These are phyloP conservation scores for Cutaneotrichosporon dermatis DNA, from an alignment of 1,284 basidiomycete species.

Conservation along the genomic window DNA sequence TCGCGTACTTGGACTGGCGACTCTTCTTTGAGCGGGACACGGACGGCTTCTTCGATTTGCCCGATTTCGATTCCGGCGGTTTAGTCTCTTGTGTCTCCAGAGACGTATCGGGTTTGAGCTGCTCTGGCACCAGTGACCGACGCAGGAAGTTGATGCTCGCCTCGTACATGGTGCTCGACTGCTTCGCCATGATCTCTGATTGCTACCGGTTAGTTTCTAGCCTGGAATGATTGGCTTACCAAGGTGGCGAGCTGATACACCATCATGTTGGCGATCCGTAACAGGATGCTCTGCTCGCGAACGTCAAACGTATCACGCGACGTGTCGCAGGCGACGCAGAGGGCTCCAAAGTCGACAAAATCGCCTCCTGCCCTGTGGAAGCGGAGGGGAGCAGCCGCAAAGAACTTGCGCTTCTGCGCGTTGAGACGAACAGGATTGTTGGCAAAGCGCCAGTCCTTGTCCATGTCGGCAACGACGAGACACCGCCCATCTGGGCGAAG, in stretches of 20 bases:
- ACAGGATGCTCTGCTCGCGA: constrained; percentile 31
- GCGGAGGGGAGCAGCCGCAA: constrained; percentile 36
- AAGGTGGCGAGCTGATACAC: constrained; percentile 43
- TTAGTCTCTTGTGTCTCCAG: neutral
- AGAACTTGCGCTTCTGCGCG: constrained; percentile 19
- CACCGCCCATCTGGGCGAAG: constrained; percentile 17
- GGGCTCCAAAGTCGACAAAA: constrained; percentile 34
- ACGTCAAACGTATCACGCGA: constrained; percentile 29
- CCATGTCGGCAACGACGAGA: constrained; percentile 30
- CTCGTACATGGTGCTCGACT: constrained; percentile 33
- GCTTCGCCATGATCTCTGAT: constrained; percentile 36
- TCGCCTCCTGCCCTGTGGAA: constrained; percentile 24
- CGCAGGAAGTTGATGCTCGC: constrained; percentile 40
- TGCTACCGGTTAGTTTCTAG: constrained; percentile 16
- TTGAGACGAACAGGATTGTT: constrained; percentile 21
- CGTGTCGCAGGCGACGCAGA: constrained; percentile 30
- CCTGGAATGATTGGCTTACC: constrained; percentile 13
- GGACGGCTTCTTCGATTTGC: neutral
- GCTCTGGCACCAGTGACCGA: constrained; percentile 31
- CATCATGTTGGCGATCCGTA: constrained; percentile 43
- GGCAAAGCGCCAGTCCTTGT: constrained; percentile 38
- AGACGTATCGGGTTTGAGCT: neutral
- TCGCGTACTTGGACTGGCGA: too few relatives aligned
- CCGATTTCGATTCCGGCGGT: neutral
- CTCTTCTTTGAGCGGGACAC: too few relatives aligned